Percentiles rank a stretch among this genome's conserved stretches.
Evolutionary conservation across 176 grass and related monocot genomes (phyloP).

Genomic region (Ampelocalamus luodianensis): DNA sequence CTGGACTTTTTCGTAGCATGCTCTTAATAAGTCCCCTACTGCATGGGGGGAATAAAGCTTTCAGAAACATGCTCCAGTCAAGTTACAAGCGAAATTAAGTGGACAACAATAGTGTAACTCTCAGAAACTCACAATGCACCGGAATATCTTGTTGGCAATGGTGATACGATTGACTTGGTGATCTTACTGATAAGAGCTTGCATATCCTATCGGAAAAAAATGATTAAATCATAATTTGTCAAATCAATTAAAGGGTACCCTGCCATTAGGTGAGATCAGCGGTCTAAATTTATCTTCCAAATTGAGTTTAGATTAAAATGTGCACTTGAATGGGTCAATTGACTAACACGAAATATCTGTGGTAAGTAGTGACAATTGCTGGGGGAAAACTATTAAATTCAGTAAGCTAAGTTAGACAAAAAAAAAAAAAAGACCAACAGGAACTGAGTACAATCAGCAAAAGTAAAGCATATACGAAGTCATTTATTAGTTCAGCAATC

Average conservation of each 20-base stretch:
- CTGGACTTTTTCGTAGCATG: slow-evolving; percentile 80
- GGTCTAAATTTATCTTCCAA: background rate
- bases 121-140: slow-evolving; percentile 75
- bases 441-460: background rate
- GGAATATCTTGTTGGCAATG: slow-evolving; percentile 75
- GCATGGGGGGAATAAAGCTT: slow-evolving; percentile 38
- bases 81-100: background rate
- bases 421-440: background rate
- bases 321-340: background rate
- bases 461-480: background rate
- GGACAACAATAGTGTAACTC: background rate
- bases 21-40: slow-evolving; percentile 85
- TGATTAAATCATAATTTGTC: background rate
- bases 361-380: background rate
- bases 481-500: background rate
- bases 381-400: background rate
- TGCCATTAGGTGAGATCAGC: background rate
- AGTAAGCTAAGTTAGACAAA: background rate
- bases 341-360: background rate
- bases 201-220: slow-evolving; percentile 63
- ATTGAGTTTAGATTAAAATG: background rate
- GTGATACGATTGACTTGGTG: slow-evolving; percentile 79
- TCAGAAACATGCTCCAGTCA: slow-evolving; percentile 2
- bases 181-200: slow-evolving; percentile 86
- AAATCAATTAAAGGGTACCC: background rate